These are phyloP conservation scores for Pestalotiopsis sp. DNA, from an alignment of 2,329 filamentous ascomycete species.

Conservation along the genomic window DNA sequence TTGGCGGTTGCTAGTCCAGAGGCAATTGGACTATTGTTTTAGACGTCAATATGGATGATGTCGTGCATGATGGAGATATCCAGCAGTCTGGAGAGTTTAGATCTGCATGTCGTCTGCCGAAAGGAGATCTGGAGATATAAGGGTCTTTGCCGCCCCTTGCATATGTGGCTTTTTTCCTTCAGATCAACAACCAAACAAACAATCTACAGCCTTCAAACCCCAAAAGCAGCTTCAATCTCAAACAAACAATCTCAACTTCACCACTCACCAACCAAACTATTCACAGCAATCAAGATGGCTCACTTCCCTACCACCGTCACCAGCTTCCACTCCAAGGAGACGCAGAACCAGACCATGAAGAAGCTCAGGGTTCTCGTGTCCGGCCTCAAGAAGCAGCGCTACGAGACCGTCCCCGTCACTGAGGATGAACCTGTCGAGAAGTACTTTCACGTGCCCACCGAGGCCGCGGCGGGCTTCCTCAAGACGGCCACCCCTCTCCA, in stretches of 20 bases:
- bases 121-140: conserved; percentile 4
- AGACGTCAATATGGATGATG: neutral
- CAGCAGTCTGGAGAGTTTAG: neutral
- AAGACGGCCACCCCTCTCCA: conserved; percentile 42
- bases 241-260: neutral
- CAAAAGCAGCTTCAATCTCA: neutral
- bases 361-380: conserved; percentile 3
- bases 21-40: neutral
- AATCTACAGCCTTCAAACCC: neutral
- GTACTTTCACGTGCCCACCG: conserved; percentile 36
- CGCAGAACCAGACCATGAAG: neutral
- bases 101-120: neutral
- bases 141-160: neutral
- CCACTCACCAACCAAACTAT: neutral
- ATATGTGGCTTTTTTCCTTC: neutral
- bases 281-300: neutral
- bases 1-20: neutral
- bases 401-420: neutral
- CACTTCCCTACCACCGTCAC: conserved; percentile 6
- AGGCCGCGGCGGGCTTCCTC: conserved; percentile 44
- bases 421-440: conserved; percentile 10
- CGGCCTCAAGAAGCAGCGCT: conserved; percentile 1
- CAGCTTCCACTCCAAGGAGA: conserved; percentile 8
- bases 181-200: neutral
- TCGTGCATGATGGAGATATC: neutral